Evolutionary conservation across 768 basidiomycete species (phyloP).

Genomic region (Termitomyces sp.): DNA sequence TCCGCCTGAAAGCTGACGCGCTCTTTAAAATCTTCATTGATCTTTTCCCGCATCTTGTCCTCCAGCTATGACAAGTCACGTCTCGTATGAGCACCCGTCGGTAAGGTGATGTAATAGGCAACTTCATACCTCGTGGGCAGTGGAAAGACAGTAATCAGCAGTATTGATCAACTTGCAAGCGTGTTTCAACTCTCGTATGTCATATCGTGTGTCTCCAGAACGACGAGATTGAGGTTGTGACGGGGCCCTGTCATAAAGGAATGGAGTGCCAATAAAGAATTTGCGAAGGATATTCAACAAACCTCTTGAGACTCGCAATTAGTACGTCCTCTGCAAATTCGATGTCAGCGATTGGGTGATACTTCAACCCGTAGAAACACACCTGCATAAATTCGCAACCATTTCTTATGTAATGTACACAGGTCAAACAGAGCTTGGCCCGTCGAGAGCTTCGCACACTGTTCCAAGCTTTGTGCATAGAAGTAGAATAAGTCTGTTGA

Average conservation of each 20-base stretch:
- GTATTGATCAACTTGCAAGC: constrained; percentile 93
- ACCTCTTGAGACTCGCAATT: constrained; percentile 71
- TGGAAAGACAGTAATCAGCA: constrained; percentile 94
- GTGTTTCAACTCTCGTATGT: constrained; percentile 71
- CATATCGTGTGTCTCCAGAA: constrained; percentile 79
- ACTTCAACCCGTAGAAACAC: constrained; percentile 3
- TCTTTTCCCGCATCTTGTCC: constrained; percentile 83
- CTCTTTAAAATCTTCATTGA: constrained; percentile 72
- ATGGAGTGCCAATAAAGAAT: constrained; percentile 9
- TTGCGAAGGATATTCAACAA: not conserved
- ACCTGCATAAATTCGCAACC: constrained; percentile 94
- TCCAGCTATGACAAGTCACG: constrained; percentile 59
- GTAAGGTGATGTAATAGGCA: not conserved
- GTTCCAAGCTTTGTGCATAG: constrained; percentile 92
- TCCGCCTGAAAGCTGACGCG: constrained; percentile 82
- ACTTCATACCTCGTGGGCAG: constrained; percentile 71
- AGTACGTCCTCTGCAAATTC: constrained; percentile 81
- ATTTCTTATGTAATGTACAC: constrained; percentile 82
- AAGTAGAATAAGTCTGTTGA: constrained; percentile 98
- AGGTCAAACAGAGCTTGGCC: constrained; percentile 83
- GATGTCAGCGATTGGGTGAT: constrained; percentile 4
- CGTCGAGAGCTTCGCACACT: constrained; percentile 87
- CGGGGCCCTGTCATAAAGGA: constrained; percentile 26
- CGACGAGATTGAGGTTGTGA: constrained; percentile 47
- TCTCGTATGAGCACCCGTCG: not conserved